phyloP scores from a whole-genome alignment of 1,139 yeast species.

The Lodderomyces elongisporus region DNA sequence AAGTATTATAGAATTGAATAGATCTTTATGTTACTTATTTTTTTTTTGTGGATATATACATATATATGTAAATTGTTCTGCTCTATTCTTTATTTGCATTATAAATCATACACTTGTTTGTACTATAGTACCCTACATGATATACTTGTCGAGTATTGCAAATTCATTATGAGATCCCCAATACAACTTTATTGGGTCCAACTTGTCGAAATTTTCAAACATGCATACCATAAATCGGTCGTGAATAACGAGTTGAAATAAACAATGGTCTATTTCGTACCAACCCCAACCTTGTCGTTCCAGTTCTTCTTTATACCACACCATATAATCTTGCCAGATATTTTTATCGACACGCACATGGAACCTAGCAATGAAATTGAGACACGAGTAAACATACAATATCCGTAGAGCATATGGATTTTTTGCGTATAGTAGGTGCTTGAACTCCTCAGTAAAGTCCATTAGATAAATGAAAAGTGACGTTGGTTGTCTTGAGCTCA shows the following conservation, averaged over 20 bases:
- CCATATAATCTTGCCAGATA: slow-evolving; percentile 26
- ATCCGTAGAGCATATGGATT: slow-evolving; percentile 23
- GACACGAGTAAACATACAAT: slow-evolving; percentile 19
- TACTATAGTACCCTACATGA: no score
- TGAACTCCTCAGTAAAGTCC: slow-evolving; percentile 15
- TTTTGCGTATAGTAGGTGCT: slow-evolving; percentile 17
- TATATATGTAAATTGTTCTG: no score
- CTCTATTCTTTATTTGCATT: no score
- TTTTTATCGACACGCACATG: slow-evolving; percentile 16
- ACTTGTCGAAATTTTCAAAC: no score
- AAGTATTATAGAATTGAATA: no score
- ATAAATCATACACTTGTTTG: no score
- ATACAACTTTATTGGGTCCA: no score
- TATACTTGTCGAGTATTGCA: no score
- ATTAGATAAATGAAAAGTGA: slow-evolving; percentile 28
- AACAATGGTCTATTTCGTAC: slow-evolving; percentile 13
- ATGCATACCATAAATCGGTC: no score
- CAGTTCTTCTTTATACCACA: slow-evolving; percentile 18
- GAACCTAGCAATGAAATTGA: slow-evolving; percentile 19
- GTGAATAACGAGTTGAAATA: slow-evolving; percentile 13
- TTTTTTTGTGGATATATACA: no score
- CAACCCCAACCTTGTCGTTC: slow-evolving; percentile 4
- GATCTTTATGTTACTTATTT: no score
- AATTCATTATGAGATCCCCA: no score
- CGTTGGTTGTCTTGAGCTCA: slow-evolving; percentile 19